Evolutionary conservation across 73 alveolate species (phyloP).

Genomic region (Tetrahymena malaccensis): DNA sequence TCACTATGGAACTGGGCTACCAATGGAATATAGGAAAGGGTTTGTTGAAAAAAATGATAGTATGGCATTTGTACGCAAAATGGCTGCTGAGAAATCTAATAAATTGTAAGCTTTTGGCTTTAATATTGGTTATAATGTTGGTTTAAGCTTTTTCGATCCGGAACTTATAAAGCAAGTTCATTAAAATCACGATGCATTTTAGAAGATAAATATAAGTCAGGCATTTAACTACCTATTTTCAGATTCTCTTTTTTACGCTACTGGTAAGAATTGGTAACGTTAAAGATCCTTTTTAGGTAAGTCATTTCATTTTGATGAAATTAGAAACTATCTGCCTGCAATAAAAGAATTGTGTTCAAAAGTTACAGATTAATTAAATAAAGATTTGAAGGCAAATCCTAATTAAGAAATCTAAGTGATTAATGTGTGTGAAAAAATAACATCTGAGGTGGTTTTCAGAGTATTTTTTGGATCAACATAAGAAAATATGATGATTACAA

Average conservation of each 20-base stretch:
- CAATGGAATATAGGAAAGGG: neutral
- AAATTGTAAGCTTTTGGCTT: neutral
- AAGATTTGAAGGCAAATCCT: no score
- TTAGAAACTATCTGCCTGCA: neutral
- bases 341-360: neutral
- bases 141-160: neutral
- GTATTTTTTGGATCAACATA: neutral
- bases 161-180: neutral
- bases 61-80: neutral
- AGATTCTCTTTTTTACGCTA: neutral
- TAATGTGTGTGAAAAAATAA: neutral
- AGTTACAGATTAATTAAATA: no score
- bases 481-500: neutral
- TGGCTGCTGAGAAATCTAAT: no score
- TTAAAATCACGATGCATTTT: neutral
- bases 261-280: neutral
- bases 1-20: neutral
- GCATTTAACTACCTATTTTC: neutral
- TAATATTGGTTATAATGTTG: neutral
- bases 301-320: neutral
- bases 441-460: neutral
- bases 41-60: neutral
- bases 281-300: neutral
- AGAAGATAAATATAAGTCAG: no score
- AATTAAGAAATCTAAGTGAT: neutral